Conservation (phyloP, 1,139 yeast genomes). For the Wickerhamomyces sp. region DNA sequence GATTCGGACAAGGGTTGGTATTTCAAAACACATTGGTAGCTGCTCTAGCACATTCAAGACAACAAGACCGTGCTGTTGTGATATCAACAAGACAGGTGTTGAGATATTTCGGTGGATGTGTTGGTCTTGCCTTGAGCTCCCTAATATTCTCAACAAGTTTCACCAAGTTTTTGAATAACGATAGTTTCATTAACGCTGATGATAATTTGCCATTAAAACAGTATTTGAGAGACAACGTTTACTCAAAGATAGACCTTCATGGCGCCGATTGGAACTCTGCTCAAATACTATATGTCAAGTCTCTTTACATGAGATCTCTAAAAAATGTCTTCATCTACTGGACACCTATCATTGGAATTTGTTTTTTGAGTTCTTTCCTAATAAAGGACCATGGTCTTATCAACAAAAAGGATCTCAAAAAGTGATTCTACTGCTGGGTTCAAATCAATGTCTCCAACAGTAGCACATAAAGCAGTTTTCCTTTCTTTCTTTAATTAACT, state of each 20-base stretch:
- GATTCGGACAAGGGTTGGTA: constrained; percentile 45
- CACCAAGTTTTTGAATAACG: not conserved
- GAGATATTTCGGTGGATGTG: constrained; percentile 50
- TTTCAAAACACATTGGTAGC: constrained; percentile 55
- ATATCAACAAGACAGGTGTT: constrained; percentile 48
- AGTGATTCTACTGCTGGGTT: no score
- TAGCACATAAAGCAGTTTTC: no score
- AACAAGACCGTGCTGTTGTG: constrained; percentile 49
- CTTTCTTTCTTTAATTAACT: no score
- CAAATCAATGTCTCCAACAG: no score
- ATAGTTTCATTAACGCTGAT: constrained; percentile 1
- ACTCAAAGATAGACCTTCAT: not conserved
- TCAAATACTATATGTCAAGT: constrained; percentile 1
- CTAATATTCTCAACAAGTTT: constrained; percentile 1
- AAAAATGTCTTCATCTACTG: constrained; percentile 6
- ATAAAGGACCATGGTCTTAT: constrained; percentile 1
- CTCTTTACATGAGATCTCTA: constrained; percentile 1
- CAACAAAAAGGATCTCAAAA: not conserved
- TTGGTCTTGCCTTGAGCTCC: constrained; percentile 37
- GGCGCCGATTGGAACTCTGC: not conserved
- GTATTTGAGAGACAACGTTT: constrained; percentile 3
- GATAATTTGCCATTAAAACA: not conserved
- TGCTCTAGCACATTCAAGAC: constrained; percentile 45
- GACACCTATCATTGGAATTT: constrained; percentile 6
- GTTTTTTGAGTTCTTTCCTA: constrained; percentile 2